Conservation (phyloP, 495 filamentous ascomycete genomes). For the Talaromyces liani region DNA sequence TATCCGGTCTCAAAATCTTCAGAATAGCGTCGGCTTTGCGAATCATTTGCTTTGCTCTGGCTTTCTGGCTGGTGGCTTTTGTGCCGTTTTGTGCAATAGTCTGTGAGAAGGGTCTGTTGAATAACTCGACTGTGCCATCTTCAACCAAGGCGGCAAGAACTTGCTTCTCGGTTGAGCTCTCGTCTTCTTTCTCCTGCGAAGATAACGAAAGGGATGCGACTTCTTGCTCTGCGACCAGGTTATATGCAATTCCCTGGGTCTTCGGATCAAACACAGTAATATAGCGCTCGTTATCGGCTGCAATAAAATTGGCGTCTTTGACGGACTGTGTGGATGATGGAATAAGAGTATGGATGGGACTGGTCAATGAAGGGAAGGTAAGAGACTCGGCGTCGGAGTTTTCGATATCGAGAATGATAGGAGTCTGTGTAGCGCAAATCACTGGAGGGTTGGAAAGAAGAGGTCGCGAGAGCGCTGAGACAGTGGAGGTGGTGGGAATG, state of each 20-base stretch:
- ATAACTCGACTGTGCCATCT: slow-evolving; percentile 50
- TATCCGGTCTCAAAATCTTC: slow-evolving; percentile 42
- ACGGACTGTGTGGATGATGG: slow-evolving; percentile 27
- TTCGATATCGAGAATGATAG: slow-evolving; percentile 43
- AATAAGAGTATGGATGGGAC: slow-evolving; percentile 43
- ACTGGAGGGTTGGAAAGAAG: slow-evolving; percentile 36
- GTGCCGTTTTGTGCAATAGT: slow-evolving; percentile 19
- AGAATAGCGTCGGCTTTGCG: slow-evolving; percentile 42
- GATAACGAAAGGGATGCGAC: slow-evolving; percentile 32
- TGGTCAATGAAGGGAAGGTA: slow-evolving; percentile 46
- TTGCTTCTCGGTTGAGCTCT: slow-evolving; percentile 26
- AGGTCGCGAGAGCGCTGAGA: slow-evolving; percentile 33
- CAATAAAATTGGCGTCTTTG: slow-evolving; percentile 29
- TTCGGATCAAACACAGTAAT: slow-evolving; percentile 47
- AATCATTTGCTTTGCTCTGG: slow-evolving; percentile 42
- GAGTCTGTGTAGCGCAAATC: slow-evolving; percentile 50
- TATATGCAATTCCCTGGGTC: slow-evolving; percentile 37
- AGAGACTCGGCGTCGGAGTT: slow-evolving; percentile 29
- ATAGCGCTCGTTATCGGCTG: slow-evolving; percentile 47
- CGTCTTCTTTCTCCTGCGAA: slow-evolving; percentile 10
- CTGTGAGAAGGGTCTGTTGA: slow-evolving; percentile 46
- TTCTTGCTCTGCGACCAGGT: slow-evolving; percentile 47
- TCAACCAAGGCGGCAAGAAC: slow-evolving; percentile 44
- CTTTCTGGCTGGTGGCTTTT: slow-evolving; percentile 29
- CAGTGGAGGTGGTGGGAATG: slow-evolving; percentile 35